These are phyloP conservation scores for Sungouiella blattae DNA, from an alignment of 805 yeast genomes.

Conservation along the genomic window DNA sequence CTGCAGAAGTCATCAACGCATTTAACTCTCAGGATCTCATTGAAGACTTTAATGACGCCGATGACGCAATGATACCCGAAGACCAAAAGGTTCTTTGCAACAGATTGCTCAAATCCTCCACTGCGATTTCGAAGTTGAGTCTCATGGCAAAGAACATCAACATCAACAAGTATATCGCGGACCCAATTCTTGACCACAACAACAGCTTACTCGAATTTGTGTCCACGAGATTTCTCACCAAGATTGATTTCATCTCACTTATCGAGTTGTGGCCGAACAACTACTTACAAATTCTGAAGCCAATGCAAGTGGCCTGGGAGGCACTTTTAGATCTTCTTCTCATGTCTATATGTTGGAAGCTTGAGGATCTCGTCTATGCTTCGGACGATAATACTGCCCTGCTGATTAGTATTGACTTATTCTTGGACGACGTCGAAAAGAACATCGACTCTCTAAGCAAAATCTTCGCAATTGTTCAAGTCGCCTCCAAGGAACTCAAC, in stretches of 20 bases:
- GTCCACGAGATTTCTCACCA: constrained; percentile 18
- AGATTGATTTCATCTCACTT: constrained; percentile 18
- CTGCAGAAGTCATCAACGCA: constrained; percentile 9
- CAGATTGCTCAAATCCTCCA: constrained; percentile 12
- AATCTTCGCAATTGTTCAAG: constrained; percentile 8
- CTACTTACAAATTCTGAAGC: constrained; percentile 12
- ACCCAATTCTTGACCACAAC: constrained; percentile 11
- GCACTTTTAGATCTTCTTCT: constrained; percentile 24
- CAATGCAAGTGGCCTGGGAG: constrained; percentile 14
- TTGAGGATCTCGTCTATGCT: constrained; percentile 29
- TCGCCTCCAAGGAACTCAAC: constrained; percentile 6
- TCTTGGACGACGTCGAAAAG: constrained; percentile 19
- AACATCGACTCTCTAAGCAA: constrained; percentile 13
- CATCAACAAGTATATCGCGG: constrained; percentile 19
- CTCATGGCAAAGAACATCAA: constrained; percentile 24
- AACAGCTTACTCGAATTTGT: constrained; percentile 15
- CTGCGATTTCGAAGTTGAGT: constrained; percentile 21
- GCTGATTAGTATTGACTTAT: constrained; percentile 20
- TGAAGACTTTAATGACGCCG: constrained; percentile 9
- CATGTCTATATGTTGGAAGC: constrained; percentile 29
- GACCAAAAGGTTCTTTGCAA: constrained; percentile 16
- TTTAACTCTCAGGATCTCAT: constrained; percentile 6
- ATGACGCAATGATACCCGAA: constrained; percentile 9
- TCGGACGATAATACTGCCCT: constrained; percentile 18
- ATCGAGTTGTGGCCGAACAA: constrained; percentile 20